Evolutionary conservation across 257 asterid species (phyloP).

Genomic region (Cruciata laevipes): DNA sequence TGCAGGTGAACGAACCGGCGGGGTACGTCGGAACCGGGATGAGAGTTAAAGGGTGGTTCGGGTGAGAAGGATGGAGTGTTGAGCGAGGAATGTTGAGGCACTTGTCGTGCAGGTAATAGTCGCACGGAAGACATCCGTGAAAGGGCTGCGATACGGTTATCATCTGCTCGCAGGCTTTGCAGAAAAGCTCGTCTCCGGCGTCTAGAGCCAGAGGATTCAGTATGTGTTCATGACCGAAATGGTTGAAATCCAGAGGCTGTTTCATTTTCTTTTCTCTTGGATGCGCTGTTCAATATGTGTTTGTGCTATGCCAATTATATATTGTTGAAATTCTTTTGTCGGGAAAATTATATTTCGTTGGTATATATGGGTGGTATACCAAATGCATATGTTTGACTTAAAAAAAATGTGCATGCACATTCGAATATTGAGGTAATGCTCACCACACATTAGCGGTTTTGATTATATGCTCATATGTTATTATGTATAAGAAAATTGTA

Average conservation of each 20-base stretch:
- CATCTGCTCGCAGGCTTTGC: constrained; percentile 46
- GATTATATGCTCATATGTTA: too few species aligned
- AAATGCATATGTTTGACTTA: too few species aligned
- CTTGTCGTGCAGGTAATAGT: constrained; percentile 35
- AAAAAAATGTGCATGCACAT: too few species aligned
- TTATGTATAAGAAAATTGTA: too few species aligned
- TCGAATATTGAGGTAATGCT: too few species aligned
- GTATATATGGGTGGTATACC: too few species aligned
- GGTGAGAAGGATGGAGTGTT: constrained; percentile 44
- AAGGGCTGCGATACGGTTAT: constrained; percentile 15
- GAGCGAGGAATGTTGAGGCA: constrained; percentile 50
- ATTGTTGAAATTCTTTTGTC: too few species aligned
- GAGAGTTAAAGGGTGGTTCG: constrained; percentile 38
- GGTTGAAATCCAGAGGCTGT: constrained; percentile 17
- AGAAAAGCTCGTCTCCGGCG: constrained; percentile 23
- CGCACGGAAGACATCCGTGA: constrained; percentile 39
- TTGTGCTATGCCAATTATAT: too few species aligned
- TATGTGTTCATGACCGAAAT: constrained; percentile 52
- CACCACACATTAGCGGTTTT: too few species aligned
- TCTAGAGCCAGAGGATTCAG: constrained; percentile 19
- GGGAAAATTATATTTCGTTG: too few species aligned
- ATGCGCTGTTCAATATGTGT: too few species aligned
- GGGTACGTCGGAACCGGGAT: constrained; percentile 34
- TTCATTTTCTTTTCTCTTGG: background rate
- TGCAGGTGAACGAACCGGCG: constrained; percentile 39